Base-by-base conservation (phyloP, 1,284 basidiomycete genomes). In the Microbotryum saponariae region DNA sequence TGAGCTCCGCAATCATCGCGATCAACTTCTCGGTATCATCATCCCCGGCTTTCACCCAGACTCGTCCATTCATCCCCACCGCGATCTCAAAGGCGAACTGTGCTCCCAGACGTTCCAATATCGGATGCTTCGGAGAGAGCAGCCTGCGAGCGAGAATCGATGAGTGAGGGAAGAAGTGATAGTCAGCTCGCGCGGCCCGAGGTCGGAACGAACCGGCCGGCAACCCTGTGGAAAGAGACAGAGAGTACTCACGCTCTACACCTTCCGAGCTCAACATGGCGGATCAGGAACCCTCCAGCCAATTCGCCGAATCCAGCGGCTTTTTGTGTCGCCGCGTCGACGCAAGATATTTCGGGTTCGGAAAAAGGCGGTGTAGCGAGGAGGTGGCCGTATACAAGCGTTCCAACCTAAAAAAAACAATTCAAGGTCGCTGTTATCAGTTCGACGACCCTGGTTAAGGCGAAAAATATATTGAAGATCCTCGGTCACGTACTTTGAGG, bases 321-420 rank as follows among this genome's bases (percentile, higher is more conserved):
- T 75, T 91, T 91, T 68, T 82, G 84, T 33, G 87, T 88, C 69
- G 89, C 85, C 4, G 87, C 87, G 72, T 91, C 87, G 71, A 90
- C 89, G 73, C 89, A 91, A 72, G 90, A 88, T 6, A 91, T 77
- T 71, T 91, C 89, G 2, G 89, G 89, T 57, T 91, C 89, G 84
- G 90, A 89, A 73, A 91, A 88, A 71, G 87, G 88, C 71, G 90
- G 87, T 18, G 89, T 89, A 27, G 91, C 76, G 12, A 87, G 89
- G 37, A 91, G 84, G 50, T 89, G 83, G 2, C 87, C 88, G 74
- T 90, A 91, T 2, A 91, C 80, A 47, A 91, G 75, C 9, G 84
- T 82, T 44, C 89, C 89, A 53, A 91, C 82, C 89, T 91, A 67
- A 3, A 54, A 16, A 16, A 45, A 18, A 6, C 12, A 42, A 6